phyloP scores from a whole-genome alignment of 1,284 basidiomycete species.

The Lentinus polychrous region DNA sequence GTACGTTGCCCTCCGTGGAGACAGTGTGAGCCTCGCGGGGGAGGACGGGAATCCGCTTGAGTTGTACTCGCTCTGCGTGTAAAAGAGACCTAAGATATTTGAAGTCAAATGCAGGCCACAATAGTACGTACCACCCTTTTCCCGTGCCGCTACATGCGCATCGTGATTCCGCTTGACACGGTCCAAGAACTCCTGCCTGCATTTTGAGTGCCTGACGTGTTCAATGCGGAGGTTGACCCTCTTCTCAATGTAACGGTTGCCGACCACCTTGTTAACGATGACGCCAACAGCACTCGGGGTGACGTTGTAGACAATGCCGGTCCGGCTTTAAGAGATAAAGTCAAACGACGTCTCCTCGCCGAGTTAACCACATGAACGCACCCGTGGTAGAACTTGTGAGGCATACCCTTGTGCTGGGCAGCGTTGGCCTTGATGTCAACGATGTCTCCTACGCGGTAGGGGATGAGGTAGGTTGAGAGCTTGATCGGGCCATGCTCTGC shows the following conservation, averaged over 20 bases:
- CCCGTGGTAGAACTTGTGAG: conserved; percentile 96
- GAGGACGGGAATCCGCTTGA: conserved; percentile 84
- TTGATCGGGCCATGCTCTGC: conserved; percentile 88
- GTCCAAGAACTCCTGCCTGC: conserved; percentile 97
- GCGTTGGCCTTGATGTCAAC: conserved; percentile 99
- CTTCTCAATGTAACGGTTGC: conserved; percentile 99
- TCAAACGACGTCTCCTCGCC: neutral
- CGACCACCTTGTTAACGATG: conserved; percentile 98
- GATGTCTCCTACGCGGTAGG: conserved; percentile 95
- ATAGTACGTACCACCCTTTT: conserved; percentile 72
- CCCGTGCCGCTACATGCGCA: conserved; percentile 81
- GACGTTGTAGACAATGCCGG: conserved; percentile 98
- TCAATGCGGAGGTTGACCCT: conserved; percentile 98
- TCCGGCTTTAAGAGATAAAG: conserved; percentile 56
- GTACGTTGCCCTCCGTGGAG: conserved; percentile 71
- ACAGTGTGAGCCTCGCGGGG: conserved; percentile 82
- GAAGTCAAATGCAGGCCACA: neutral
- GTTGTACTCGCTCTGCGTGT: conserved; percentile 64
- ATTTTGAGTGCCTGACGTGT: conserved; percentile 98
- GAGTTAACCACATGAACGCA: conserved; percentile 31
- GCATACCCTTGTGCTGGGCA: conserved; percentile 99
- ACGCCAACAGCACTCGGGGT: conserved; percentile 93
- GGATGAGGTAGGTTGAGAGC: conserved; percentile 89
- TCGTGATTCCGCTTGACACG: conserved; percentile 92
- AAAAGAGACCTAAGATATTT: neutral